Conservation (phyloP, 495 filamentous ascomycete genomes). For the Aspergillus saccharolyticus region DNA sequence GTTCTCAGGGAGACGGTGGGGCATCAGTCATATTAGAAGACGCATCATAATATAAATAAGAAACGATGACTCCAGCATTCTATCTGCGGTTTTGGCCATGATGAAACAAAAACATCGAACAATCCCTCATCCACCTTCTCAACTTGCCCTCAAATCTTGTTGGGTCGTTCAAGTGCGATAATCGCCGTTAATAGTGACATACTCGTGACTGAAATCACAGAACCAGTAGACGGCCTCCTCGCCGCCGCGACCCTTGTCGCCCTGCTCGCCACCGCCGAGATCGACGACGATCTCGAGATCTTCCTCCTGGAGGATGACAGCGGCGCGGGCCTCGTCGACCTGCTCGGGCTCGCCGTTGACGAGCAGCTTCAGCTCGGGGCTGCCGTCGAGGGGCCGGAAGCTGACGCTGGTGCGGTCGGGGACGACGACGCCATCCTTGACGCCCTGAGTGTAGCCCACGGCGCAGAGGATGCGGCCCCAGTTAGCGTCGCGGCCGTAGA, state of each 20-base stretch:
- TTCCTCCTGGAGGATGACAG: slow-evolving; percentile 79
- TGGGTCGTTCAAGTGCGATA: slow-evolving; percentile 61
- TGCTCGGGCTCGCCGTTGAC: slow-evolving; percentile 87
- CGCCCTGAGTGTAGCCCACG: slow-evolving; percentile 76
- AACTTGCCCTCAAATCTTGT: neutral
- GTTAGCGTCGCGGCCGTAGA: slow-evolving; percentile 97
- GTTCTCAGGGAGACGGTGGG: too few species aligned
- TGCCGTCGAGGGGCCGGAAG: slow-evolving; percentile 83
- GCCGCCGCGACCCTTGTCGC: slow-evolving; percentile 51
- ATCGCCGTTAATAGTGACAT: slow-evolving; percentile 90
- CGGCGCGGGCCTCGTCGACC: slow-evolving; percentile 86
- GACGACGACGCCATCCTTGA: slow-evolving; percentile 58
- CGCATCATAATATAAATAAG: too few species aligned
- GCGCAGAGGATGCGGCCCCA: slow-evolving; percentile 98
- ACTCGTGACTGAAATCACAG: slow-evolving; percentile 98
- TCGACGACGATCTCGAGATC: slow-evolving; percentile 77
- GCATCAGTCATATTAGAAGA: too few species aligned
- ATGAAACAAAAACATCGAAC: too few species aligned
- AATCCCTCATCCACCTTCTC: too few species aligned
- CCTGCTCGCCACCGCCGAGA: slow-evolving; percentile 48
- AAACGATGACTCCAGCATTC: too few species aligned
- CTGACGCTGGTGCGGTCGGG: slow-evolving; percentile 86
- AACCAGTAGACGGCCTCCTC: slow-evolving; percentile 87
- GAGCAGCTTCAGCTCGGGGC: slow-evolving; percentile 72
- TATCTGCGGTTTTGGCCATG: too few species aligned